These are phyloP conservation scores for Solanum virginianum DNA, from an alignment of 257 asterid genomes.

Conservation along the genomic window DNA sequence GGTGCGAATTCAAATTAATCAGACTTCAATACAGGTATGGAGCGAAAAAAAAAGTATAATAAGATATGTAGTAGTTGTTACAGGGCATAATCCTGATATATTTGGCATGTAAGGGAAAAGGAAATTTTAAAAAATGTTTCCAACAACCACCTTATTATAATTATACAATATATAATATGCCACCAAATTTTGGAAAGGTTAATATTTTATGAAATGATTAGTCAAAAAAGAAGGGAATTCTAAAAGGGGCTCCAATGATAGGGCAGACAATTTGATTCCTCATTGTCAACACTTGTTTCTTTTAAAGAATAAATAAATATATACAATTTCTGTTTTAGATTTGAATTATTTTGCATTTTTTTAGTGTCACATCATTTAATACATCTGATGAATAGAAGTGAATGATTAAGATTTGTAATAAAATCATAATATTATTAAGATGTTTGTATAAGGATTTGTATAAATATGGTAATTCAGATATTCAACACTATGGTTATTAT, in stretches of 20 bases:
- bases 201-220: not conserved
- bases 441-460: not conserved
- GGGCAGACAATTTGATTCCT: not conserved
- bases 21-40: rapidly evolving
- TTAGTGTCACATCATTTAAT: not conserved
- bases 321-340: not conserved
- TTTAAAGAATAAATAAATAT: not conserved
- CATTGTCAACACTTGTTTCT: not conserved
- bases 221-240: not conserved
- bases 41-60: too few relatives aligned
- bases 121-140: not conserved
- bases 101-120: not conserved
- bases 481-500: not conserved
- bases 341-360: not conserved
- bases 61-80: not conserved
- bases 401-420: not conserved
- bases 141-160: not conserved
- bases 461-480: not conserved
- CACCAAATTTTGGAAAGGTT: not conserved
- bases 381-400: not conserved
- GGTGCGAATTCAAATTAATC: too few relatives aligned
- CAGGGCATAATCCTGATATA: not conserved
- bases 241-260: not conserved
- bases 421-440: not conserved
- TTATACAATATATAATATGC: not conserved